Evolutionary conservation across 2,329 filamentous ascomycete species (phyloP).

Genomic region (Pseudocercospora crystallina): DNA sequence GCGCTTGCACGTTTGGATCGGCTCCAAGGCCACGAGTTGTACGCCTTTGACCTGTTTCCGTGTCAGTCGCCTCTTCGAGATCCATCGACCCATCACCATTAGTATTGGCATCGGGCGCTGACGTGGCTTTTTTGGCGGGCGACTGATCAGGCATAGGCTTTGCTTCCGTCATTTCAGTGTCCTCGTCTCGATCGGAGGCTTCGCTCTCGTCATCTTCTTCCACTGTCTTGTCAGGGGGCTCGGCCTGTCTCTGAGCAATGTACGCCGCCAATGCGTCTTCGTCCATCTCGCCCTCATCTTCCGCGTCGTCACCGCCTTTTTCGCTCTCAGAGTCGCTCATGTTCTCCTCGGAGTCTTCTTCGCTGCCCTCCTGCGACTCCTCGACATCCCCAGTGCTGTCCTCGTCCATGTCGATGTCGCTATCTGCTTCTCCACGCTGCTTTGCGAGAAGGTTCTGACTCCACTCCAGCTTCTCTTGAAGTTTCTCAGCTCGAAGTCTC

Average conservation of each 20-base stretch:
- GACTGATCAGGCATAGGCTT: too few relatives aligned
- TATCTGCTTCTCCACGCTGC: conserved; percentile 32
- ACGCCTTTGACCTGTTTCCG: too few relatives aligned
- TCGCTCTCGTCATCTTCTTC: conserved; percentile 22
- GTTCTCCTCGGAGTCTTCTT: conserved; percentile 32
- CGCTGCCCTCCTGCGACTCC: conserved; percentile 38
- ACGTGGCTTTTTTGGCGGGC: too few relatives aligned
- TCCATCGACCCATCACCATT: too few relatives aligned
- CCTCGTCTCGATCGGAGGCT: conserved; percentile 6
- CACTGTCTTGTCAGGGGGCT: conserved; percentile 31
- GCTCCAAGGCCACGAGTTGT: too few relatives aligned
- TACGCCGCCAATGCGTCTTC: conserved; percentile 45
- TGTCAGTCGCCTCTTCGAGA: too few relatives aligned
- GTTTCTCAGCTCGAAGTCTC: conserved; percentile 70
- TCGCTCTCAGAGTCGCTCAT: conserved; percentile 36
- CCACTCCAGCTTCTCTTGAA: conserved; percentile 53
- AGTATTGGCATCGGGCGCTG: too few relatives aligned
- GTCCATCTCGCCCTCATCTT: conserved; percentile 55
- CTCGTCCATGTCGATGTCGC: conserved; percentile 32
- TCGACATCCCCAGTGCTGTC: conserved; percentile 18
- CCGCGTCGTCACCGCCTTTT: conserved; percentile 46
- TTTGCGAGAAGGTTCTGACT: conserved; percentile 33
- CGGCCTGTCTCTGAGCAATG: conserved; percentile 27
- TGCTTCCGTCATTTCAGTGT: too few relatives aligned
- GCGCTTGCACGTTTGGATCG: too few relatives aligned